Percentiles rank a stretch among this genome's conserved stretches.
Conservation (phyloP, 805 yeast genomes). For the Starmerella roubikii region DNA sequence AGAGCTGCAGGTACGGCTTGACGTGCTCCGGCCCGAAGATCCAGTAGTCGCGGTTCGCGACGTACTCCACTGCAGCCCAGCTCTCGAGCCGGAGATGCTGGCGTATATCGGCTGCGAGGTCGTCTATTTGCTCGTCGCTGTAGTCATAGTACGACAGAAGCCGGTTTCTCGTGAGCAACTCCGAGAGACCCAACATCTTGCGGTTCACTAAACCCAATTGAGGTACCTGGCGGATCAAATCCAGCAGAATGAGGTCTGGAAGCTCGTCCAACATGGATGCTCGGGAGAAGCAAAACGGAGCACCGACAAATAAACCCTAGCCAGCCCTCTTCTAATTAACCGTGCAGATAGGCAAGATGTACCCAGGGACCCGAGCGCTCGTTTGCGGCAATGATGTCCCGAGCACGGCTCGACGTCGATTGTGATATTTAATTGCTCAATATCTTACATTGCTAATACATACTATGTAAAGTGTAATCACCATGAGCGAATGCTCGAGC, state of each 20-base stretch:
- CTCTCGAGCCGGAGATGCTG: slow-evolving; percentile 12
- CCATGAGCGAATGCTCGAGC: too few species aligned
- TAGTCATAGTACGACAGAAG: slow-evolving; percentile 7
- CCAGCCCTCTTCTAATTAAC: too few species aligned
- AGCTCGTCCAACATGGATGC: slow-evolving; percentile 13
- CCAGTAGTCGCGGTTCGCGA: slow-evolving; percentile 17
- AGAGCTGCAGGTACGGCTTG: neutral
- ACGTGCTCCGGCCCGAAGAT: slow-evolving; percentile 18
- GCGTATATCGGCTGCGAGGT: slow-evolving; percentile 11
- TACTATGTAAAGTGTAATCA: too few species aligned
- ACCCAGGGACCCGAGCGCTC: too few species aligned
- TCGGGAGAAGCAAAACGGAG: neutral
- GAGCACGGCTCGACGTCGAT: too few species aligned
- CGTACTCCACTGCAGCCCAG: slow-evolving; percentile 16
- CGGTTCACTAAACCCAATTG: slow-evolving; percentile 13
- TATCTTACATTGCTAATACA: too few species aligned
- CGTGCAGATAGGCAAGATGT: too few species aligned
- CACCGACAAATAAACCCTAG: too few species aligned
- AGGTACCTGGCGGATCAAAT: slow-evolving; percentile 9
- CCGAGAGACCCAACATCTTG: slow-evolving; percentile 9
- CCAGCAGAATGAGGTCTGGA: slow-evolving; percentile 10
- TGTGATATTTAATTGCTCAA: too few species aligned
- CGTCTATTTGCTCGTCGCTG: slow-evolving; percentile 11
- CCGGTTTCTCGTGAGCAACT: slow-evolving; percentile 6
- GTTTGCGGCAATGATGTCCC: too few species aligned